Percentiles rank a stretch among this genome's conserved stretches.
Conservation (phyloP, 768 basidiomycete genomes). For the Rhodotorula sphaerocarpa region DNA sequence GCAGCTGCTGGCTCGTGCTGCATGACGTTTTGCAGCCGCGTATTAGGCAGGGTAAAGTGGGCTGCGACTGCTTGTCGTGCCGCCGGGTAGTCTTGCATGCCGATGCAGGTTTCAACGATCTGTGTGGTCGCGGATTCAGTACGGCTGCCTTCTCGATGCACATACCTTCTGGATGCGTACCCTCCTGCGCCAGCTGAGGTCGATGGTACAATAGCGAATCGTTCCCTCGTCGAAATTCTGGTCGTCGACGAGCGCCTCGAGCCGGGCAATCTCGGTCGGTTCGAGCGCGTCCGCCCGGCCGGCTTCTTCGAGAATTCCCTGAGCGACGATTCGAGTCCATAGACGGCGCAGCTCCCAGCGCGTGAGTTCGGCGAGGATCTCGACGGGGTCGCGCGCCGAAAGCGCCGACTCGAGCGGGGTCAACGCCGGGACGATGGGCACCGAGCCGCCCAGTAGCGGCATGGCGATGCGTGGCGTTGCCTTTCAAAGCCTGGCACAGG, state of each 20-base stretch:
- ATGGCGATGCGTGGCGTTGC: background rate
- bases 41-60: background rate
- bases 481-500: too few relatives aligned
- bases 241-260: background rate
- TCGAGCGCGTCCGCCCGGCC: background rate
- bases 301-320: background rate
- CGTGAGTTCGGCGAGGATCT: too few relatives aligned
- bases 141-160: too few relatives aligned
- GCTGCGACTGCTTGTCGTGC: background rate
- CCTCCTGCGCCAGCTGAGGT: conserved; percentile 15
- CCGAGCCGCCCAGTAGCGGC: too few relatives aligned
- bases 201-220: background rate
- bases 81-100: background rate
- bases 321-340: background rate
- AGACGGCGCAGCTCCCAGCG: background rate
- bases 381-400: too few relatives aligned
- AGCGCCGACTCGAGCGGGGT: too few relatives aligned
- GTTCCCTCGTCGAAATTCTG: background rate
- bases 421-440: too few relatives aligned
- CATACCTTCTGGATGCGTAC: too few relatives aligned
- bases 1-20: background rate
- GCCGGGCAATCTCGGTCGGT: background rate
- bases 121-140: background rate
- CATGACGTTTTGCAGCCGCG: background rate
- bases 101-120: background rate